Base-by-base conservation (phyloP, 768 basidiomycete species). In the Gloeostereum incarnatum region DNA sequence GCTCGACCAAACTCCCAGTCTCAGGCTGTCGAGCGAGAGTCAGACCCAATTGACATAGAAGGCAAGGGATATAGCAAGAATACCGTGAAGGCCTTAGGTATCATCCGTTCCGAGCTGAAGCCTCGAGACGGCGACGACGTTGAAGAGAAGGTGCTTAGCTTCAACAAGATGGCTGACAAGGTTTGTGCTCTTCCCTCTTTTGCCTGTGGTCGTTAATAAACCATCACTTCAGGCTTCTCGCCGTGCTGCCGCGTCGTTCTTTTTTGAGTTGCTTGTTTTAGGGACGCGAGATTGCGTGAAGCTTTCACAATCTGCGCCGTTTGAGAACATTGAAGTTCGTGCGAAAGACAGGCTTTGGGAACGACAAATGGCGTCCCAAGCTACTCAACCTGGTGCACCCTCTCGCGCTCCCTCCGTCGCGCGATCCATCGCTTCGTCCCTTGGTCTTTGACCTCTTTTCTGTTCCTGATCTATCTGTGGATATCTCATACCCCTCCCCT, bases 191-290 rank as follows among this genome's bases (percentile, higher is more conserved):
- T 37, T 26, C 37, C n/a, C 21, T 33, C 18, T 38, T 9, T 25
- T 17, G 8, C 34, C 13, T 20, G 35, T 11, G 42, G 31, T 37
- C 39, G n/a, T n/a, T n/a, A n/a, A n/a, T n/a, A n/a, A 27, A 45
- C 10, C 35, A 6, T 26, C 35, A 24, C 35, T 35, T 22, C 10
- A 93, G 88, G 84, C 91, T 9, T 85, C 89, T 7, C 81, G 88
- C 33, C 78, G 90, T 29, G 96, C 92, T 9, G 91, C 94, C 1
- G 78, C 94, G 1, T 81, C 90, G 2, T 97, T 99, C 68, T 99
- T 99, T 71, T 99, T 99, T 55, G 96, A 99, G 58, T 61, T 97
- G 23, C 79, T 99, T 20, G 90, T 98, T 1, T 75, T 99, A 1
- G 82, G 90, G 7, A 97, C 94, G 3, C 81, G 88, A 23, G 93